phyloP scores from a whole-genome alignment of 2,329 filamentous ascomycete genomes.

The Lachnum nothofagi region DNA sequence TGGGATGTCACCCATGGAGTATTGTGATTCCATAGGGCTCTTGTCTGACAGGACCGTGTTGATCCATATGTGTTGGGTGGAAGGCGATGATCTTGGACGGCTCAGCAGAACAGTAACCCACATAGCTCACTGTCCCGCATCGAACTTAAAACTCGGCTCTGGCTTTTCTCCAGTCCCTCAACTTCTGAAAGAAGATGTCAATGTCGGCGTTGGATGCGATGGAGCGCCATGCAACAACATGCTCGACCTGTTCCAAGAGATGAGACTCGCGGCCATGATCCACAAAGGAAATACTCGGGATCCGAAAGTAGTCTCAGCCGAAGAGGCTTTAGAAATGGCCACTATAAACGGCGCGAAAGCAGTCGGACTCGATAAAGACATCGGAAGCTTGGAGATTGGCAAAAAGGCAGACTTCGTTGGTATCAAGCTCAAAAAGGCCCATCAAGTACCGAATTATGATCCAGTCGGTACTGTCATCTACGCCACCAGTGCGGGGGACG shows the following conservation, averaged over 20 bases:
- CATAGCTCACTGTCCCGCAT: conserved; percentile 11
- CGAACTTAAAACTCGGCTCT: conserved; percentile 10
- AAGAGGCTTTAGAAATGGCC: conserved; percentile 34
- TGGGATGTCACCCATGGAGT: conserved; percentile 3
- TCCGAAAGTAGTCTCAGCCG: conserved; percentile 7
- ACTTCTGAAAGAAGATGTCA: conserved; percentile 6
- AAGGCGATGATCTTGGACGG: conserved; percentile 2
- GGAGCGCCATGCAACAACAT: conserved; percentile 15
- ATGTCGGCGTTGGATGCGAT: conserved; percentile 7
- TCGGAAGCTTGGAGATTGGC: conserved; percentile 40
- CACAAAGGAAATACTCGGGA: conserved; percentile 7
- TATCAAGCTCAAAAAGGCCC: conserved; percentile 37
- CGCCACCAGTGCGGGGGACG: conserved; percentile 5
- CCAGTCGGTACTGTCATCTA: conserved; percentile 11
- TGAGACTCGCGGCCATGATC: conserved; percentile 10
- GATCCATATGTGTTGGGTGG: conserved; percentile 10
- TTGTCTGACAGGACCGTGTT: conserved; percentile 4
- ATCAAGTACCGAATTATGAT: conserved; percentile 7
- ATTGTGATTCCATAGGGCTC: conserved; percentile 7
- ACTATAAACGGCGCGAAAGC: conserved; percentile 18
- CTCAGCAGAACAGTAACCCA: conserved; percentile 7
- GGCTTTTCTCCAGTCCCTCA: conserved; percentile 8
- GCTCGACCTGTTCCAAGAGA: conserved; percentile 12
- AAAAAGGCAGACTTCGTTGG: conserved; percentile 53
- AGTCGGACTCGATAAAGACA: conserved; percentile 6